A percentile compares a stretch with the other conserved stretches of the same genome.
These are phyloP conservation scores for Fraxinus xanthoxyloides DNA, from an alignment of 305 asterid genomes.

Conservation along the genomic window DNA sequence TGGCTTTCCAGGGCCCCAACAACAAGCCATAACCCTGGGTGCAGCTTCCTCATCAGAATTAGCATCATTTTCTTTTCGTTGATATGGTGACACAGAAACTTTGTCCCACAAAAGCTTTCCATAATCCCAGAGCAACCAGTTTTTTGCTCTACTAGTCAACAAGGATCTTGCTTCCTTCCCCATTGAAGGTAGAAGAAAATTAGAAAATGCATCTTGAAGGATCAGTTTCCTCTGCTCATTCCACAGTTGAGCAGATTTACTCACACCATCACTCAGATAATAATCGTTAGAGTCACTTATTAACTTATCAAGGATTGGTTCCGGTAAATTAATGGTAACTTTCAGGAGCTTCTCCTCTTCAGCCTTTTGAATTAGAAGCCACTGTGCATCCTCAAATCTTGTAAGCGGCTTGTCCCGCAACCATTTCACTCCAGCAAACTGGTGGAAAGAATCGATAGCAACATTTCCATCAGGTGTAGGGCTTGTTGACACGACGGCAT, in stretches of 20 bases:
- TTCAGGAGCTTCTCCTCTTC: conserved; percentile 92
- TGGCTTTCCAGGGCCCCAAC: conserved; percentile 99
- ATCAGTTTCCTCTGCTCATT: conserved; percentile 92
- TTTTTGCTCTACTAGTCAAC: conserved; percentile 72
- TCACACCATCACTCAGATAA: conserved; percentile 93
- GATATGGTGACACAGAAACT: conserved; percentile 86
- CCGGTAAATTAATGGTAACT: conserved; percentile 83
- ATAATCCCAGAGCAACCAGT: conserved; percentile 76
- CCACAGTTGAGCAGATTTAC: conserved; percentile 96
- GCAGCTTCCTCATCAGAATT: conserved; percentile 81
- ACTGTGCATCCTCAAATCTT: conserved; percentile 82
- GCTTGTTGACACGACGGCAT: conserved; percentile 79
- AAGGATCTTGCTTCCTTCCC: conserved; percentile 85
- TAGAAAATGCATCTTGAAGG: conserved; percentile 75
- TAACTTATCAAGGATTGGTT: conserved; percentile 62
- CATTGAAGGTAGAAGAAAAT: conserved; percentile 84
- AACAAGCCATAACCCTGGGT: conserved; percentile 98
- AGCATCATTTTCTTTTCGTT: conserved; percentile 70
- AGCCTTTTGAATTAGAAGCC: conserved; percentile 97
- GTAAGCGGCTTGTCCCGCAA: conserved; percentile 82
- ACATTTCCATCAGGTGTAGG: conserved; percentile 84
- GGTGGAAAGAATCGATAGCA: conserved; percentile 87
- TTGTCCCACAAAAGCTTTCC: conserved; percentile 83
- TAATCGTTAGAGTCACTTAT: conserved; percentile 70
- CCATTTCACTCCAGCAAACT: conserved; percentile 92